Evolutionary conservation across 208 protist genomes (phyloP), one percentile per base, ranked within the genome.

Genomic region (Trypanosomatidae sp.): DNA sequence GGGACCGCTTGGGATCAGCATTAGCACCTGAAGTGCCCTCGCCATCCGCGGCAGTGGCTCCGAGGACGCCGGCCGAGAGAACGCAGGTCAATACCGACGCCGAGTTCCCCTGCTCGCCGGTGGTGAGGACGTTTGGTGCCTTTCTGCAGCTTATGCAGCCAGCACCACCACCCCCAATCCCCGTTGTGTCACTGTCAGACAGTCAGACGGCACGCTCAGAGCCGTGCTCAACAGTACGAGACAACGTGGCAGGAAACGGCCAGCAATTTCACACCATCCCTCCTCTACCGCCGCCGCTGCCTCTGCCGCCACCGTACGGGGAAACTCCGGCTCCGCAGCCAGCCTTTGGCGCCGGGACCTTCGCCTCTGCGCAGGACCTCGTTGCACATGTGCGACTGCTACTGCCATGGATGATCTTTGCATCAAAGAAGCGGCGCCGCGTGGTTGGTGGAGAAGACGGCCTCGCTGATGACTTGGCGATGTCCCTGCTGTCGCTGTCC

Each of bases 121-220:
- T 73, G 8, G 58, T 44, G 62, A 39, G 44, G 1, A 67, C 76
- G 58, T 80, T 80, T 39, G 60, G 47, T n/a, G 28, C 30, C 28
- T 80, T 80, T 59, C 41, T 80, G 41, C 71, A 71, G 65, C 76
- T 28, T 13, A 22, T 80, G 44, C 69, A 62, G 13, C n/a, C 71
- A 39, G 41, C 22, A 0, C 30, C 44, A n/a, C 13, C 64, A 10
- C 28, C 41, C 28, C 44, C 43, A 22, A 25, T 13, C 62, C 52
- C 59, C 15, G 8, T 49, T 52, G 36, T 46, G 44, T 12, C 25
- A 15, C 46, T 47, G 66, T 46, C 30, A 46, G 65, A 49, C 49
- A 9, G 25, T 64, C 50, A n/a, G 30, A 52, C 66, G 49, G 43
- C 67, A 28, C 13, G 49, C n/a, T 9, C 43, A 2, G 33, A 25